Base-by-base conservation (phyloP, 495 filamentous ascomycete genomes). In the Neurospora hispaniola region DNA sequence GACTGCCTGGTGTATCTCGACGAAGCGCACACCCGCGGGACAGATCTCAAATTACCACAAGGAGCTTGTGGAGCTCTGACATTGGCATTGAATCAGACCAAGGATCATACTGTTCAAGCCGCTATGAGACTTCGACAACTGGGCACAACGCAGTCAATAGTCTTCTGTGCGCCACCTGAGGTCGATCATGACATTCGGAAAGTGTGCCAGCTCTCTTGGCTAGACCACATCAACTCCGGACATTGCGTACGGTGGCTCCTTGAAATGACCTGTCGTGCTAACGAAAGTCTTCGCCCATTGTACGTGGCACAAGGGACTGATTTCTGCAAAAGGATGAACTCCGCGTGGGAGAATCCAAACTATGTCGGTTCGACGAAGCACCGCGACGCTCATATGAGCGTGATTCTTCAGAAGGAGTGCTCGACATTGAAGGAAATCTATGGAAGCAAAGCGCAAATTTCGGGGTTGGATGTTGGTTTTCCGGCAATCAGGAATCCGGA, bases 201-300 rank as follows among this genome's bases (percentile, higher is more conserved):
- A 39, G 75, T 78, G 27, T 75, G 77, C 38, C n/a, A 62, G 3
- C 82, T 79, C 68, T 71, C 5, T 7, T 46, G 71, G 0, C 18
- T 40, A 0, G 31, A 77, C 6, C 0, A 3, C 0, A 73, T 84
- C 27, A 81, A 85, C 70, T 87, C 85, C 0, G 75, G 77, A 12
- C 83, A 90, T 69, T 85, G 89, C 42, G 79, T 90, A 5, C 59
- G 74, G 38, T 90, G 88, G 89, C 82, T 89, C 9, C 78, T 91
- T 1, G 82, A 89, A 54, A 85, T 89, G 70, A 90, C 89, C 0
- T 91, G 88, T 74, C 79, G 73, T 31, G 82, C 73, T 4, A 88
- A 84, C 42, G 82, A 86, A 71, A 84, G 89, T 20, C 71, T 89
- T 0, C 84, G 85, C 69, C 79, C 85, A 0, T 79, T 90, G 0